Evolutionary conservation across 495 filamentous ascomycete species (phyloP).

Genomic region (Glutinoglossum americanum): DNA sequence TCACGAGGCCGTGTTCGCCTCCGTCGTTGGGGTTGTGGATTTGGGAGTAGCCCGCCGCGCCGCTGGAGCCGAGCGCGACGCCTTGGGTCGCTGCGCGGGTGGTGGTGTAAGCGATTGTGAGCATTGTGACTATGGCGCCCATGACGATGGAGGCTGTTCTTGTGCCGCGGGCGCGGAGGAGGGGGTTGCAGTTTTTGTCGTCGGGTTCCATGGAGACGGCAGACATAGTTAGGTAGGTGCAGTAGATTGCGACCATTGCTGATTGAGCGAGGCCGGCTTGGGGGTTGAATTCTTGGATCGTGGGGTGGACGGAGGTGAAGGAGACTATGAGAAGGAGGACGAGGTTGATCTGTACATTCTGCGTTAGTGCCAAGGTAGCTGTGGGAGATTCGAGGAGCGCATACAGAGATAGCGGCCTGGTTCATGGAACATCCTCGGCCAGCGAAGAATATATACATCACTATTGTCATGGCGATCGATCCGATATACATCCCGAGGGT

Average conservation of each 20-base stretch:
- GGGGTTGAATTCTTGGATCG: constrained; percentile 77
- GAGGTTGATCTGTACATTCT: constrained; percentile 46
- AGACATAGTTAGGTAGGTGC: constrained; percentile 95
- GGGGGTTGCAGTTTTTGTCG: constrained; percentile 80
- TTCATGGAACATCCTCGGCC: constrained; percentile 74
- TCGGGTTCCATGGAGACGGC: constrained; percentile 98
- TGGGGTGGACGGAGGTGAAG: constrained; percentile 68
- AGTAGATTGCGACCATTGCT: constrained; percentile 94
- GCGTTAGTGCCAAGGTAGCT: neutral
- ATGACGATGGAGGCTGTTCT: constrained; percentile 73
- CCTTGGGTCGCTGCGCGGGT: constrained; percentile 90
- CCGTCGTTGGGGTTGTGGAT: constrained; percentile 33
- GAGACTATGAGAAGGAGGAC: constrained; percentile 66
- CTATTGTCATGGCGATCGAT: constrained; percentile 75
- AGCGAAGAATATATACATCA: constrained; percentile 97
- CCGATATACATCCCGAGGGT: constrained; percentile 86
- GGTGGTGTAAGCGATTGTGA: constrained; percentile 93
- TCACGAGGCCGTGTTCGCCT: constrained; percentile 74
- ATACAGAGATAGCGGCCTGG: constrained; percentile 49
- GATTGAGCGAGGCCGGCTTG: constrained; percentile 87
- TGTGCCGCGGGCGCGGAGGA: constrained; percentile 75
- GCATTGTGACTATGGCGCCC: constrained; percentile 87
- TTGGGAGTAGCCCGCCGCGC: constrained; percentile 33
- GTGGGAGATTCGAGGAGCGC: constrained; percentile 1
- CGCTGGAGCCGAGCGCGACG: constrained; percentile 53